These are phyloP conservation scores for Trametes cinnabarina DNA, from an alignment of 768 basidiomycete genomes.

Conservation along the genomic window DNA sequence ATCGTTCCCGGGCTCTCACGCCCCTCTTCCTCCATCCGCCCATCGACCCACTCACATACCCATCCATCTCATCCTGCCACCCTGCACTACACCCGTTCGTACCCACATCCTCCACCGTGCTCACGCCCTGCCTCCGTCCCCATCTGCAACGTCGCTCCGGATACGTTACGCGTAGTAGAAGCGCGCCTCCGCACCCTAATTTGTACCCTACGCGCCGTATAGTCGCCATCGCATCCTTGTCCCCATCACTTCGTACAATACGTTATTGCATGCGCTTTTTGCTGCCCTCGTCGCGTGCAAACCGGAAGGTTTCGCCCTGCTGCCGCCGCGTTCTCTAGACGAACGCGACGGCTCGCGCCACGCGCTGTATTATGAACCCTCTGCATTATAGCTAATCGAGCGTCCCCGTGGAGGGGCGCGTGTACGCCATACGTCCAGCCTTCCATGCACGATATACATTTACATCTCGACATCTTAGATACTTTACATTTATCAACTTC, in stretches of 20 bases:
- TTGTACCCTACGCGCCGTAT: conserved; percentile 13
- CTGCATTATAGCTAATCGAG: too few relatives aligned
- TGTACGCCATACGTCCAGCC: too few relatives aligned
- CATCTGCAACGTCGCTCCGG: neutral
- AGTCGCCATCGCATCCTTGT: neutral
- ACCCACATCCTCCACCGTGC: too few relatives aligned
- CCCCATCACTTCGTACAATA: neutral
- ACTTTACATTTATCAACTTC: too few relatives aligned
- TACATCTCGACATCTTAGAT: too few relatives aligned
- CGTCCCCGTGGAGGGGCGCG: too few relatives aligned
- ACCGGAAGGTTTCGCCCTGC: too few relatives aligned
- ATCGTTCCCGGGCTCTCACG: neutral
- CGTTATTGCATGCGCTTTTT: conserved; percentile 5
- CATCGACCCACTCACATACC: neutral
- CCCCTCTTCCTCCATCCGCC: neutral
- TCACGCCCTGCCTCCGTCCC: neutral
- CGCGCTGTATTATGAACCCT: too few relatives aligned
- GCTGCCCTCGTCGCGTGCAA: neutral
- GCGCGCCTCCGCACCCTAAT: conserved; percentile 1
- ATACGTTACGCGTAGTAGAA: conserved; percentile 5
- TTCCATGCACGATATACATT: too few relatives aligned
- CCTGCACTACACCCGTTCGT: too few relatives aligned
- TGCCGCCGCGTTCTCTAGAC: too few relatives aligned
- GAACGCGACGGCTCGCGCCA: too few relatives aligned
- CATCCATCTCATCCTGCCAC: neutral